Conservation (phyloP, 2,329 filamentous ascomycete species). For the Venturia oleaginea region DNA sequence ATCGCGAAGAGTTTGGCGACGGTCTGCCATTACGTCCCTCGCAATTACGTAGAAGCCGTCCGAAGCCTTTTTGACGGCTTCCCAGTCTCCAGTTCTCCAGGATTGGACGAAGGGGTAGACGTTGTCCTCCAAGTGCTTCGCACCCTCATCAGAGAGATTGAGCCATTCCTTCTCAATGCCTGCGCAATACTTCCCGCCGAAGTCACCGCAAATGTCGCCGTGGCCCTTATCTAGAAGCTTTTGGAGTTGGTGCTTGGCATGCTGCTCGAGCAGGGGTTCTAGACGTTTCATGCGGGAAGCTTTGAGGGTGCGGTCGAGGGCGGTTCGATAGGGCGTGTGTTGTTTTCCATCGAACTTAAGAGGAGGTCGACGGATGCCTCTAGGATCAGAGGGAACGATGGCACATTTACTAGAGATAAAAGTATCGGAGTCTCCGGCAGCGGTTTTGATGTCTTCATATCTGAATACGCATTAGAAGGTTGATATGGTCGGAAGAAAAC, state of each 20-base stretch:
- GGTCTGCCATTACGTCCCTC: conserved; percentile 15
- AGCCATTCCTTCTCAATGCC: conserved; percentile 16
- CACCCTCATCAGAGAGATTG: conserved; percentile 13
- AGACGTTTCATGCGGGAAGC: conserved; percentile 15
- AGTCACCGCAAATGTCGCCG: conserved; percentile 15
- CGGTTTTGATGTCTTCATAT: conserved; percentile 15
- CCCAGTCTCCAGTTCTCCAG: conserved; percentile 16
- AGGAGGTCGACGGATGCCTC: conserved; percentile 16
- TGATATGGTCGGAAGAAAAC: neutral
- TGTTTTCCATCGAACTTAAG: conserved; percentile 13
- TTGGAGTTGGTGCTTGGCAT: conserved; percentile 13
- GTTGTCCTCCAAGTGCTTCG: conserved; percentile 14
- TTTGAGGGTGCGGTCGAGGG: conserved; percentile 16
- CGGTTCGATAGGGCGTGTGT: conserved; percentile 14
- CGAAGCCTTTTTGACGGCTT: conserved; percentile 13
- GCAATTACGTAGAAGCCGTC: conserved; percentile 16
- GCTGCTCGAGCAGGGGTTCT: conserved; percentile 13
- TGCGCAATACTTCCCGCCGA: conserved; percentile 15
- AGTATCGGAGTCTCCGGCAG: conserved; percentile 14
- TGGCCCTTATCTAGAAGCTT: conserved; percentile 12
- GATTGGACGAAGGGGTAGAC: conserved; percentile 15
- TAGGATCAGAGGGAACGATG: conserved; percentile 16
- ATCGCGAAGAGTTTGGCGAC: conserved; percentile 13
- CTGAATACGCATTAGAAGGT: neutral
- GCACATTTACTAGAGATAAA: conserved; percentile 17